phyloP scores from a whole-genome alignment of 106 monocot genomes.

The Apostasia shenzhenica region DNA sequence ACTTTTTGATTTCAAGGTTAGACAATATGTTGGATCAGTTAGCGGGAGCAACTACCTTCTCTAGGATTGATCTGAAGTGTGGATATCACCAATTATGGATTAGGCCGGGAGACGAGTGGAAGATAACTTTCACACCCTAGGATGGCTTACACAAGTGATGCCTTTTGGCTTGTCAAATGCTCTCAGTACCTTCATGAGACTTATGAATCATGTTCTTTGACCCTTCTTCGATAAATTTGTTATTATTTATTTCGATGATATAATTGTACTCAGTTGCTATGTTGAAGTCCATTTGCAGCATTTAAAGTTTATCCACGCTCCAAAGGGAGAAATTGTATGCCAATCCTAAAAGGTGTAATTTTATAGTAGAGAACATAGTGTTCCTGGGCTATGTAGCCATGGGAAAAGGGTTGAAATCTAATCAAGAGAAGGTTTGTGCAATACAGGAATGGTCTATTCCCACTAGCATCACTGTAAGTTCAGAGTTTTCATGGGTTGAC shows the following conservation, averaged over 20 bases:
- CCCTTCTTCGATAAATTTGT: background rate
- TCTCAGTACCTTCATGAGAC: slow-evolving; percentile 12
- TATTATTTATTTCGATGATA: slow-evolving; percentile 18
- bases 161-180: slow-evolving; percentile 14
- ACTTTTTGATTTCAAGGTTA: slow-evolving; percentile 2
- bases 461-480: background rate
- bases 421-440: slow-evolving; percentile 3
- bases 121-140: slow-evolving; percentile 10
- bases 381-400: slow-evolving; percentile 10
- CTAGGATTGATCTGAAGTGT: slow-evolving; percentile 10
- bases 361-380: background rate
- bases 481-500: slow-evolving; percentile 15
- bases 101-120: slow-evolving; percentile 4
- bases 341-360: slow-evolving; percentile 1
- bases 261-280: background rate
- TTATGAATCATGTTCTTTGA: slow-evolving; percentile 6
- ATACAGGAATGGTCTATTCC: slow-evolving; percentile 5
- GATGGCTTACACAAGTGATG: slow-evolving; percentile 20
- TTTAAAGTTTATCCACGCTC: background rate
- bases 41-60: background rate
- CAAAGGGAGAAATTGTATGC: background rate
- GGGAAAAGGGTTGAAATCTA: background rate
- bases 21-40: slow-evolving; percentile 14
- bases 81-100: slow-evolving; percentile 13
- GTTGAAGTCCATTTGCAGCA: background rate